These are phyloP conservation scores for Sarocladiaceae sp. DNA, from an alignment of 2,329 filamentous ascomycete genomes.

Conservation along the genomic window DNA sequence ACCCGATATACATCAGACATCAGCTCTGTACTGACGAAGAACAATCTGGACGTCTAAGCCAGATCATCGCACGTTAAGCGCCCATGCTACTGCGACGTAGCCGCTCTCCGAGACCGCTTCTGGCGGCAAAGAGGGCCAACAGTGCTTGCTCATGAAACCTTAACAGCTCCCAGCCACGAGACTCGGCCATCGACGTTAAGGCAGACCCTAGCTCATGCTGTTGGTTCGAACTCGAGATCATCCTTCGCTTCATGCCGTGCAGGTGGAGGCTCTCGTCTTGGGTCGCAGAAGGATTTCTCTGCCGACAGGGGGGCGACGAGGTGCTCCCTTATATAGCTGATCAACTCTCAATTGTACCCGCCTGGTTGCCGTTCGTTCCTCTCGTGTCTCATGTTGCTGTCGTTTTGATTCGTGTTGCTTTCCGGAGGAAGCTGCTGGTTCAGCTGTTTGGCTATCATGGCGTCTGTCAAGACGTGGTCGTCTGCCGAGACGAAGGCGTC, in stretches of 20 bases:
- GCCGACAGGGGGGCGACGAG: too few relatives aligned
- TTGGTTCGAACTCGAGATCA: too few relatives aligned
- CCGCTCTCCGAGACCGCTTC: not conserved
- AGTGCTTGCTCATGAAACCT: not conserved
- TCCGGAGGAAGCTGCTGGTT: not conserved
- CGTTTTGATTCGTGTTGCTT: not conserved
- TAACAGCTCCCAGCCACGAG: not conserved
- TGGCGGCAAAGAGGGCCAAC: slow-evolving; percentile 2
- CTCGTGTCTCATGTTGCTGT: not conserved
- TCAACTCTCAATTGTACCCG: too few relatives aligned
- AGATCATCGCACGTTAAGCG: too few relatives aligned
- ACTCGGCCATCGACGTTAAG: not conserved
- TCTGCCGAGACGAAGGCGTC: not conserved
- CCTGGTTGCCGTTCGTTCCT: too few relatives aligned
- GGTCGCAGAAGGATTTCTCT: too few relatives aligned
- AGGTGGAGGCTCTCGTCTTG: too few relatives aligned
- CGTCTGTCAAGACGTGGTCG: not conserved
- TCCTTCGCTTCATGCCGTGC: too few relatives aligned
- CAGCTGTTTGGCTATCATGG: not conserved
- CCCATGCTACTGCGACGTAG: not conserved
- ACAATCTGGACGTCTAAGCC: too few relatives aligned
- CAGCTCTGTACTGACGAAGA: too few relatives aligned
- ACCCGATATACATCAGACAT: too few relatives aligned
- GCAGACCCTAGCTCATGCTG: not conserved
- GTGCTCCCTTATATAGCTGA: too few relatives aligned